Evolutionary conservation across 805 yeast genomes (phyloP), one percentile per base, ranked within the genome.

Genomic region (Jamesozyma hellenica): DNA sequence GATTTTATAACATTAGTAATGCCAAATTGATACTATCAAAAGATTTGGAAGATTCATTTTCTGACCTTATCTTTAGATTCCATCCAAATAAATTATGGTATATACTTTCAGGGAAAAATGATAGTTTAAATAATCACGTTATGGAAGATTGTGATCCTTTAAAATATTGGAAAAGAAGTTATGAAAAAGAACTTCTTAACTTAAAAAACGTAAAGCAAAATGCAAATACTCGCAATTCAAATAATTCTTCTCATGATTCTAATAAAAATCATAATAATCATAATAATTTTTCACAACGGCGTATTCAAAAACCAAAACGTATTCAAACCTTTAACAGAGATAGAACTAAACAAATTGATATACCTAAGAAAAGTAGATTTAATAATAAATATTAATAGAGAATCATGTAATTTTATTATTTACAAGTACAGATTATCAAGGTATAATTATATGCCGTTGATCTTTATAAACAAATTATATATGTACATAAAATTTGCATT

Each of bases 41-140:
- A 3, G 28, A 40, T 3, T 15, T 44, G 7, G 30, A 21, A 2
- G 18, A 39, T 12, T 31, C 36, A 2, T 39, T 43, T 13, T 42
- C 56, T 4, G 49, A 46, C 15, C 27, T 44, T 3, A 28, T 47
- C 8, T 40, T 53, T 8, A 52, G 42, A 39, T 58, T 56, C 33
- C 43, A 49, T 39, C 61, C 61, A 12, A 49, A 49, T 30, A 49
- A 41, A 25, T 40, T 50, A 9, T 51, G 53, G 50, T 49, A 50
- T 33, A 41, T 56, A 9, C 25, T 46, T 1, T 46, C 53, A 3
- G 45, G 47, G 9, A 44, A 43, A 27, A 40, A 50, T 23, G 59
- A 56, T 37, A 37, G 45, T 1, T 34, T 58, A 18, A 35, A 43
- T 8, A 45, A 26, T 31, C 40, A 33, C 19, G 32, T 11, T 25